These are phyloP conservation scores for Sclerotinia sclerotiorum DNA, from an alignment of 2,329 filamentous ascomycete species.

Conservation along the genomic window DNA sequence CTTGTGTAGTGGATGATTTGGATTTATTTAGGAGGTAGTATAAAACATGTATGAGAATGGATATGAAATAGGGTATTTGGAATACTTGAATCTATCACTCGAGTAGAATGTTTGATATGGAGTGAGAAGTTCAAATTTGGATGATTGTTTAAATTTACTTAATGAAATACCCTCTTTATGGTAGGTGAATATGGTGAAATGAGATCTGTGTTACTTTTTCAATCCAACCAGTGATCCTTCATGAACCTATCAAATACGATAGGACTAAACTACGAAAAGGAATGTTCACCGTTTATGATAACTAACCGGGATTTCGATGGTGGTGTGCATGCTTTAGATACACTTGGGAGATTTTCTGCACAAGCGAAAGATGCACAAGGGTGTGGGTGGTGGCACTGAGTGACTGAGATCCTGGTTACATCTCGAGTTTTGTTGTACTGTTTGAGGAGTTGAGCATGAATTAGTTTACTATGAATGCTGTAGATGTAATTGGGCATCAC, in stretches of 20 bases:
- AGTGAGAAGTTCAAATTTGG: not conserved
- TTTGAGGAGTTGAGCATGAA: constrained; percentile 15
- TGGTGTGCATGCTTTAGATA: constrained; percentile 8
- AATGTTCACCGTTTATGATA: constrained; percentile 20
- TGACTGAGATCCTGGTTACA: constrained; percentile 2
- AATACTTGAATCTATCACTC: not conserved
- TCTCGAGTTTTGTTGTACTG: constrained; percentile 11
- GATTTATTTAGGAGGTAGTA: not conserved
- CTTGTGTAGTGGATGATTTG: not conserved
- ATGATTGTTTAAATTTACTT: not conserved
- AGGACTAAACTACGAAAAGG: constrained; percentile 1
- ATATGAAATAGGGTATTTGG: not conserved
- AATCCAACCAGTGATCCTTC: not conserved
- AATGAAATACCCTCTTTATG: not conserved
- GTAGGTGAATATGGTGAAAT: not conserved
- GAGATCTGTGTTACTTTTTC: not conserved
- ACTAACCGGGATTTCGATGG: constrained; percentile 2
- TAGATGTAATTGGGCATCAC: not conserved
- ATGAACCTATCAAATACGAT: not conserved
- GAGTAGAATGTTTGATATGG: not conserved
- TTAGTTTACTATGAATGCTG: not conserved
- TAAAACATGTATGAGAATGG: not conserved
- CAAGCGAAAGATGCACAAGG: constrained; percentile 12
- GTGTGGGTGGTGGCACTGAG: constrained; percentile 2
- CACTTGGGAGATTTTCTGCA: constrained; percentile 10